These are phyloP conservation scores for Phytopythium kandeliae DNA, from an alignment of 352 stramenopile species.

Conservation along the genomic window DNA sequence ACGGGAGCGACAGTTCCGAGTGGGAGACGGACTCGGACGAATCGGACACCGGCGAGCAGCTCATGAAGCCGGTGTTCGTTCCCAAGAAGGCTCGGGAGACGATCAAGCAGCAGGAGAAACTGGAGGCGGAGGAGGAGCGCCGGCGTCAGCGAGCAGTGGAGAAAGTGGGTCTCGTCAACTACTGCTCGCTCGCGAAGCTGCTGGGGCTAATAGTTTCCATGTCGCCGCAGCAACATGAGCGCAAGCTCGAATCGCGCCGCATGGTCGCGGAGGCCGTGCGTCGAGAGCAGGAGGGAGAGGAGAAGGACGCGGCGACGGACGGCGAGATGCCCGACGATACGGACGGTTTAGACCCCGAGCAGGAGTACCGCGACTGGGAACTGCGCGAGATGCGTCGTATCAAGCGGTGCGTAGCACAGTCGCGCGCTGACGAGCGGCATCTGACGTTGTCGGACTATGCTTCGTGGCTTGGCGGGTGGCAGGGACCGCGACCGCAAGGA, in stretches of 20 bases:
- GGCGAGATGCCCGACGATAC: constrained; percentile 88
- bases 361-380: constrained; percentile 93
- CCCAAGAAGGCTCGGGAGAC: constrained; percentile 86
- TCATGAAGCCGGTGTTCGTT: constrained; percentile 92
- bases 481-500: constrained; percentile 84
- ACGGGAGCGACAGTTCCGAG: constrained; percentile 49
- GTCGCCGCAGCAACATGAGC: constrained; percentile 24
- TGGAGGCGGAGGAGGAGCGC: constrained; percentile 68
- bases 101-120: constrained; percentile 73
- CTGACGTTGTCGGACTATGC: constrained; percentile 1
- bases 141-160: constrained; percentile 45
- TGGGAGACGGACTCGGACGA: constrained; percentile 82
- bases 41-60: constrained; percentile 55
- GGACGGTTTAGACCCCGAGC: constrained; percentile 82
- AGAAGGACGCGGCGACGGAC: constrained; percentile 53
- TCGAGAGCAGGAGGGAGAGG: constrained; percentile 47
- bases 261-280: constrained; percentile 72
- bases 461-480: not conserved
- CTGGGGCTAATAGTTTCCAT: not conserved
- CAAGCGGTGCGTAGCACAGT: constrained; percentile 48
- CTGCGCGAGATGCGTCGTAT: constrained; percentile 91
- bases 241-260: constrained; percentile 67
- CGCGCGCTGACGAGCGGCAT: no score
- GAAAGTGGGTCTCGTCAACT: constrained; percentile 18
- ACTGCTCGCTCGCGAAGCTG: not conserved